A percentile compares a stretch with the other conserved stretches of the same genome.
Conservation (phyloP, 345 rosid species). For the Brassica cretica region DNA sequence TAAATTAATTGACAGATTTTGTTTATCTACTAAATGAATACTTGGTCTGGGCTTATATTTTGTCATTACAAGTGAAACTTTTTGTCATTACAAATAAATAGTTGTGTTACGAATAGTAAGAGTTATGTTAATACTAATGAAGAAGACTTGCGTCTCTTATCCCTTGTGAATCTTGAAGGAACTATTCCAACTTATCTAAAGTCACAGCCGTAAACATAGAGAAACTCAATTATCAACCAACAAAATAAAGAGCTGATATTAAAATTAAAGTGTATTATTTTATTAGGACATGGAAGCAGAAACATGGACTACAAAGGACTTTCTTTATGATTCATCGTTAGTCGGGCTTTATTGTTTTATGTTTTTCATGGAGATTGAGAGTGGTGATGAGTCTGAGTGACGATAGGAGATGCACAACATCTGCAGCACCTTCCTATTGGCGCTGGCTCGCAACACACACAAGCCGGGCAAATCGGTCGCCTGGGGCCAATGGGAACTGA, state of each 20-base stretch:
- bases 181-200: background rate
- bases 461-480: slow-evolving; percentile 34
- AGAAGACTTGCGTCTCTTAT: background rate
- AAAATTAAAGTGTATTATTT: background rate
- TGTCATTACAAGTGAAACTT: background rate
- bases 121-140: too few relatives aligned
- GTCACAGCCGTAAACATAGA: background rate
- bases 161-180: background rate
- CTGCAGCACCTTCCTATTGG: slow-evolving; percentile 31
- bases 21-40: background rate
- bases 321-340: background rate
- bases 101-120: background rate
- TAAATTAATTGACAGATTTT: background rate
- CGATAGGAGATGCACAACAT: slow-evolving; percentile 36
- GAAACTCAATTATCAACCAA: background rate
- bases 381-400: slow-evolving; percentile 20
- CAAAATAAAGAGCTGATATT: background rate
- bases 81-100: background rate
- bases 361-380: slow-evolving; percentile 28
- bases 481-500: slow-evolving; percentile 11
- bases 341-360: background rate
- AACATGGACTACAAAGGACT: background rate
- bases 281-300: slow-evolving; percentile 15
- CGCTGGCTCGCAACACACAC: slow-evolving; percentile 35
- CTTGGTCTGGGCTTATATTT: background rate